Base-by-base conservation (phyloP, 164 flowering plant species). In the Tinospora cordifolia region DNA sequence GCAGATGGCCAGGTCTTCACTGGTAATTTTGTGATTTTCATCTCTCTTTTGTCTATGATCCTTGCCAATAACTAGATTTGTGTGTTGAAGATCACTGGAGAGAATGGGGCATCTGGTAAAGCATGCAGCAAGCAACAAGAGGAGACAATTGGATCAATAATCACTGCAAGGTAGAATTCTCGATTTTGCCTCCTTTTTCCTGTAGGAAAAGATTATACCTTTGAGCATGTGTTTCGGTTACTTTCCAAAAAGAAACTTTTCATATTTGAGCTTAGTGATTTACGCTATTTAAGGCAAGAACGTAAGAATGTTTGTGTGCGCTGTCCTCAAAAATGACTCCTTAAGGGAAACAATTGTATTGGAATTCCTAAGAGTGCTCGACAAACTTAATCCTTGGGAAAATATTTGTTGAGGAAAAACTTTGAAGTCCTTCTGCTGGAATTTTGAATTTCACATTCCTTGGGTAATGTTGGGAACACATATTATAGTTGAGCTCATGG, bases 1-100 rank as follows among this genome's bases (percentile, higher is more conserved):
- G 92, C 92, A 30, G 92, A 90, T 80, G 92, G 92, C 39, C 96
- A 88, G 90, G 92, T 88, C 13, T 4, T 62, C 36, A 24, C 24
- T n/a, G 26, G 27, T 38, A 4, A 19, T 26, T 62, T 22, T 68
- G 7, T 8, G 19, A 30, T 11, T 17, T 39, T 71, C 11, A 12
- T 30, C 40, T 70, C 22, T 0, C 67, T 41, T 47, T 59, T 62
- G 54, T 15, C 38, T 39, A n/a, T 11, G 1, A 44, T 14, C 10
- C 40, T 12, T 46, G 15, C 39, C 22, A 62, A 10, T 26, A 22
- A 36, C 21, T 13, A 51, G 24, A n/a, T 67, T 62, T 73, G 44
- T 65, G 22, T 71, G 41, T 3, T 69, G 68, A 71, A 89, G 93
- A 91, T 89, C 12, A 85, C 93, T 40, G 79, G 84, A 82, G 84